These are phyloP conservation scores for Eremothecium coryli DNA, from an alignment of 1,139 yeast genomes.

Conservation along the genomic window DNA sequence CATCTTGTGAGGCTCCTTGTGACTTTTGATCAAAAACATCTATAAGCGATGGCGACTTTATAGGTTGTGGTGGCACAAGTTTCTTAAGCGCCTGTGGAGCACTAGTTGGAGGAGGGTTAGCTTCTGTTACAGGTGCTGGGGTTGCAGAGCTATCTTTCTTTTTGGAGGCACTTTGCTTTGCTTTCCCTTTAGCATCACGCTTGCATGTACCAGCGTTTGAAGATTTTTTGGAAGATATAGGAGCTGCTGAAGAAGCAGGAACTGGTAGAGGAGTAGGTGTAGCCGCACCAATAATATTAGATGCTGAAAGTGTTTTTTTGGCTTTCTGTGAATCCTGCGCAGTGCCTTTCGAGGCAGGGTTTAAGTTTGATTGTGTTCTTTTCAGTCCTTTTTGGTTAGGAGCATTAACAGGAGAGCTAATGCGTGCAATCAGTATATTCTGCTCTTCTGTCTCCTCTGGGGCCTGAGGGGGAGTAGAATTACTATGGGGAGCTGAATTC, in stretches of 20 bases:
- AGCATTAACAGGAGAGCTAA: slow-evolving; percentile 17
- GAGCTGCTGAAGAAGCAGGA: slow-evolving; percentile 3
- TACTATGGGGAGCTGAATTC: slow-evolving; percentile 7
- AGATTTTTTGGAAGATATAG: slow-evolving; percentile 17
- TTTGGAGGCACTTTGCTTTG: slow-evolving; percentile 9
- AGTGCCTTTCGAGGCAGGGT: slow-evolving; percentile 2
- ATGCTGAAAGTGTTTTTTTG: slow-evolving; percentile 4
- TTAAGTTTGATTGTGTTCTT: slow-evolving; percentile 4
- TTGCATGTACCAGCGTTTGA: slow-evolving; percentile 15
- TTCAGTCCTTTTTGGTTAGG: slow-evolving; percentile 5
- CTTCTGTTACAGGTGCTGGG: slow-evolving; percentile 22
- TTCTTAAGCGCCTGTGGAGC: slow-evolving; percentile 18
- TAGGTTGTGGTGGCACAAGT: slow-evolving; percentile 25
- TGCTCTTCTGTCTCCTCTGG: slow-evolving; percentile 9
- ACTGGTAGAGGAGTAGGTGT: neutral
- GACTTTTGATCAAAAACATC: slow-evolving; percentile 23
- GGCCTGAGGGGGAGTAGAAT: slow-evolving; percentile 1
- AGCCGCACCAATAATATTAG: neutral
- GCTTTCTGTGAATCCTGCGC: slow-evolving; percentile 3
- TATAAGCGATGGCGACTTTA: slow-evolving; percentile 23
- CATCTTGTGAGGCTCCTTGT: slow-evolving; percentile 23
- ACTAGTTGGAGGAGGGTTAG: slow-evolving; percentile 10
- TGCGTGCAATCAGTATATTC: slow-evolving; percentile 15
- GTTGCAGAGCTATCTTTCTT: slow-evolving; percentile 17
- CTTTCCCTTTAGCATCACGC: slow-evolving; percentile 10